These are phyloP conservation scores for Kluyveromyces wickerhamii DNA, from an alignment of 805 yeast genomes.

Conservation along the genomic window DNA sequence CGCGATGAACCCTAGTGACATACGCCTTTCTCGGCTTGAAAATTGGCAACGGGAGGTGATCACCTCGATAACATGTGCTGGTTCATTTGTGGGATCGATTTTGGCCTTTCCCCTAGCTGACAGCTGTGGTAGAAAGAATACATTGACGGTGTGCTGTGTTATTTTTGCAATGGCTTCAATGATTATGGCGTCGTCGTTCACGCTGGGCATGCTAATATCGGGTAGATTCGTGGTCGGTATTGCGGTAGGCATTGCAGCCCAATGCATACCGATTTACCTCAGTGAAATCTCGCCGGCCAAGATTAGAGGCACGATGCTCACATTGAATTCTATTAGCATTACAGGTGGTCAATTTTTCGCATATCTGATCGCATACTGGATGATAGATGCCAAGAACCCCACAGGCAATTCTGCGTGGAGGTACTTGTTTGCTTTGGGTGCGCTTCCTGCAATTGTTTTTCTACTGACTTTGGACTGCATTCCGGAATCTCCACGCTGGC, in stretches of 20 bases:
- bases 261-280: slow-evolving; percentile 52
- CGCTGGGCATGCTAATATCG: slow-evolving; percentile 35
- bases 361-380: slow-evolving; percentile 31
- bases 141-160: slow-evolving; percentile 37
- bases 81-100: slow-evolving; percentile 47
- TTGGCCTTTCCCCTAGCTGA: slow-evolving; percentile 45
- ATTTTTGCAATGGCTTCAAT: slow-evolving; percentile 42
- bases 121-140: slow-evolving; percentile 36
- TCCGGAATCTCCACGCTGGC: slow-evolving; percentile 45
- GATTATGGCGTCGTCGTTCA: slow-evolving; percentile 37
- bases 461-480: slow-evolving; percentile 34
- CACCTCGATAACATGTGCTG: slow-evolving; percentile 42
- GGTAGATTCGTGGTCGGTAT: slow-evolving; percentile 64
- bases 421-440: slow-evolving; percentile 32
- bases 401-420: slow-evolving; percentile 31
- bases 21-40: slow-evolving; percentile 28
- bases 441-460: slow-evolving; percentile 36
- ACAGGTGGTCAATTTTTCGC: slow-evolving; percentile 46
- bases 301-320: slow-evolving; percentile 33
- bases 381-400: slow-evolving; percentile 12
- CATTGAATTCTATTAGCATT: slow-evolving; percentile 36
- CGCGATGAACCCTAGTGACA: slow-evolving; percentile 35
- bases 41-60: slow-evolving; percentile 34
- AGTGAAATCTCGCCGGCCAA: slow-evolving; percentile 43
- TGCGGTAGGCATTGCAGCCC: slow-evolving; percentile 67